Percentiles rank a stretch among this genome's conserved stretches.
These are phyloP conservation scores for Gossypium aridum DNA, from an alignment of 441 rosid species.

Conservation along the genomic window DNA sequence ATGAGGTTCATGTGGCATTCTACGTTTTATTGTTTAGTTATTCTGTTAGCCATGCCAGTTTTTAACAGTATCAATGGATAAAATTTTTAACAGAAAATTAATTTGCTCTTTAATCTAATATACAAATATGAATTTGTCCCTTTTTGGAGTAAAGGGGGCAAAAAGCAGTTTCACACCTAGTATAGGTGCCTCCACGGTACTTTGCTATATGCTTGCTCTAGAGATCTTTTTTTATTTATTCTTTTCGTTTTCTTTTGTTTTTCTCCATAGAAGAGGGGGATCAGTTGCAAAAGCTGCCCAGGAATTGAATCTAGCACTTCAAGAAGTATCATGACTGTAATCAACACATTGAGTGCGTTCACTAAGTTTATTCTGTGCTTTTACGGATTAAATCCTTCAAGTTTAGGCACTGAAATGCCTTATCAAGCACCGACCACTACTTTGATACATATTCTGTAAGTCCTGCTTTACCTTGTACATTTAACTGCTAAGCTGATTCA, in stretches of 20 bases:
- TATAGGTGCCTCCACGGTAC: no score
- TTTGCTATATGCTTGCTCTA: neutral
- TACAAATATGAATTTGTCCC: no score
- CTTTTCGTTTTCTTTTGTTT: neutral
- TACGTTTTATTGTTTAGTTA: no score
- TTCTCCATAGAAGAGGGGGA: constrained; percentile 58
- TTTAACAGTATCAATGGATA: no score
- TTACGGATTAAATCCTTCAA: constrained; percentile 18
- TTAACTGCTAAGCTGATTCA: constrained; percentile 23
- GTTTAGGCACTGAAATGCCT: constrained; percentile 14
- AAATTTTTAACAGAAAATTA: no score
- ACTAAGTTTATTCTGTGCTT: constrained; percentile 16
- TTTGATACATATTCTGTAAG: neutral
- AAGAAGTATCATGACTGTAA: constrained; percentile 53
- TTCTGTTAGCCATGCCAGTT: no score
- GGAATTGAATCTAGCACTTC: constrained; percentile 74
- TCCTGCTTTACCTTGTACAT: constrained; percentile 24
- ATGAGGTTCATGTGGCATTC: no score
- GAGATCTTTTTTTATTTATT: neutral
- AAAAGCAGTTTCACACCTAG: no score
- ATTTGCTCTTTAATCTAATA: no score
- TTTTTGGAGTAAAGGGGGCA: no score
- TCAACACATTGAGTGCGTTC: constrained; percentile 4
- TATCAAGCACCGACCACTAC: neutral
- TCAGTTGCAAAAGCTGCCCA: constrained; percentile 71